phyloP scores from a whole-genome alignment of 768 basidiomycete genomes.

The Tephrocybe sp. region DNA sequence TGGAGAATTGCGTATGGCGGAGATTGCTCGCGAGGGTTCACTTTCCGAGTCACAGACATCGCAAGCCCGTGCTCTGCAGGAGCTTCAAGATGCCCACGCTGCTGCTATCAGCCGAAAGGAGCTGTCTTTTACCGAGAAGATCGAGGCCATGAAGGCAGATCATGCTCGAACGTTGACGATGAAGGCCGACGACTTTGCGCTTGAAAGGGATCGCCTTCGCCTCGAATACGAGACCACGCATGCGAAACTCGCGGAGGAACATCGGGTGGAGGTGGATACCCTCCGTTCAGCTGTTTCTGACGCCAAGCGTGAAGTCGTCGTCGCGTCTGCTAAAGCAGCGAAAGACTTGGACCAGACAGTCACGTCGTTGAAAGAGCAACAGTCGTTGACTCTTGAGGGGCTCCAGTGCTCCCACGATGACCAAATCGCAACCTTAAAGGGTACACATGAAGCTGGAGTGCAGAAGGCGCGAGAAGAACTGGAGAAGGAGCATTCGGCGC shows the following conservation, averaged over 20 bases:
- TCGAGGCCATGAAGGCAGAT: slow-evolving; percentile 64
- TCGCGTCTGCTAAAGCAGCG: slow-evolving; percentile 34
- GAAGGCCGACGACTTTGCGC: slow-evolving; percentile 61
- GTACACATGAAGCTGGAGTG: slow-evolving; percentile 44
- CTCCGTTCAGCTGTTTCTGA: slow-evolving; percentile 43
- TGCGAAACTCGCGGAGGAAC: slow-evolving; percentile 54
- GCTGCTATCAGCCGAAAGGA: slow-evolving; percentile 69
- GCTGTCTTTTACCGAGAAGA: slow-evolving; percentile 58
- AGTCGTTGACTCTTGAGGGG: slow-evolving; percentile 53
- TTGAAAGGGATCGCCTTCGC: slow-evolving; percentile 59
- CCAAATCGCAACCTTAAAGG: slow-evolving; percentile 49
- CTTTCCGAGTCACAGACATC: slow-evolving; percentile 74
- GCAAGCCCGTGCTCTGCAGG: slow-evolving; percentile 57
- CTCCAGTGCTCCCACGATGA: slow-evolving; percentile 56
- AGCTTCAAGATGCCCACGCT: slow-evolving; percentile 72
- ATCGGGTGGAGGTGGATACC: slow-evolving; percentile 48
- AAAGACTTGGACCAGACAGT: slow-evolving; percentile 51
- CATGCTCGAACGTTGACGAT: slow-evolving; percentile 53
- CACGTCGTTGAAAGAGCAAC: slow-evolving; percentile 51
- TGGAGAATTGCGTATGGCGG: slow-evolving; percentile 67
- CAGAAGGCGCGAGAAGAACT: slow-evolving; percentile 24
- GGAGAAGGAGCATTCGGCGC: slow-evolving; percentile 26
- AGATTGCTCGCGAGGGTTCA: slow-evolving; percentile 74
- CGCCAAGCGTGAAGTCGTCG: slow-evolving; percentile 43
- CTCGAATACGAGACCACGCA: slow-evolving; percentile 57